A percentile compares a stretch with the other conserved stretches of the same genome.
phyloP scores from a whole-genome alignment of 1,284 basidiomycete species.

The Marasmius sp. region DNA sequence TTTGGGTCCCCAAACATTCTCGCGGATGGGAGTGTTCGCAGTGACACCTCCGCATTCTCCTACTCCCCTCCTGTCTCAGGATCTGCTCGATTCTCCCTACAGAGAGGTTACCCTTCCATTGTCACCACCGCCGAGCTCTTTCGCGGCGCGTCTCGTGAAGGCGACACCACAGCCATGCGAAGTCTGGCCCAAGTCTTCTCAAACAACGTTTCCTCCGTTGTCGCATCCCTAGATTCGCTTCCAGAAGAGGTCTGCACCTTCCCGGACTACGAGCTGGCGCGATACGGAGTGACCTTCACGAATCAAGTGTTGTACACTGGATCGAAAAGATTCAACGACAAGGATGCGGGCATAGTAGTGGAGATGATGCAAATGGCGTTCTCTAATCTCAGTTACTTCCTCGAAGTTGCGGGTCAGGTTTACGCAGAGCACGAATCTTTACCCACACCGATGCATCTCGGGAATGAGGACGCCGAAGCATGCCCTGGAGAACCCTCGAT shows the following conservation, averaged over 20 bases:
- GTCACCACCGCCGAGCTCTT: background rate
- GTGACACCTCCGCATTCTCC: background rate
- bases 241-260: conserved; percentile 18
- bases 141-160: background rate
- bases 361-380: conserved; percentile 14
- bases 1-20: background rate
- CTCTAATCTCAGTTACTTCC: background rate
- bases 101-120: conserved; percentile 9
- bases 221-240: conserved; percentile 20
- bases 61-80: background rate
- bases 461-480: background rate
- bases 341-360: background rate
- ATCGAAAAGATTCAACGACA: background rate
- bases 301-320: conserved; percentile 14
- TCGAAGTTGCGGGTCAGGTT: background rate
- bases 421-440: background rate
- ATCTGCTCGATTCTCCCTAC: conserved; percentile 3
- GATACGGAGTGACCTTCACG: conserved; percentile 18
- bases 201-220: conserved; percentile 16
- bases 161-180: conserved; percentile 4
- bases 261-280: conserved; percentile 18
- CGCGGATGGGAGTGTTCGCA: background rate
- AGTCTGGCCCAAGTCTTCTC: conserved; percentile 19
- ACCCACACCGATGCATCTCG: background rate
- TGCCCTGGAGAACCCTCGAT: too few relatives aligned